Evolutionary conservation across 805 yeast species (phyloP), one percentile per base, ranked within the genome.

Genomic region (Debaryomyces maramus): DNA sequence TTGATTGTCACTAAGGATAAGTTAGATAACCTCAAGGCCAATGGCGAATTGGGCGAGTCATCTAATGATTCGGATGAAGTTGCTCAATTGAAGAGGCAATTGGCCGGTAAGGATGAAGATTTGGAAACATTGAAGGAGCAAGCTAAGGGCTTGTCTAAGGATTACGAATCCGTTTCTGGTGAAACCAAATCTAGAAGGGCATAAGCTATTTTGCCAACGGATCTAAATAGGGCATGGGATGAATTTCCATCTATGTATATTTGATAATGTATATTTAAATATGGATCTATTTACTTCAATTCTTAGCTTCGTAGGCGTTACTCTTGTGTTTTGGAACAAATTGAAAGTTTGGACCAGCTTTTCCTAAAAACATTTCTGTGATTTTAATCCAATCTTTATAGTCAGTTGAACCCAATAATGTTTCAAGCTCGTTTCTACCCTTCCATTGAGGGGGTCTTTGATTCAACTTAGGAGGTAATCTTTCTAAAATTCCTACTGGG

Each of bases 281-380:
- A 26, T 38, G 15, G 11, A 14, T 27, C 35, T 39, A 38, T 27
- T 22, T 26, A 28, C 32, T 23, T 4, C 19, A 32, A 8, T 3
- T 8, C 15, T 18, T 8, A 13, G 32, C 36, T 32, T 57, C 77
- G 53, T 78, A 88, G 2, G 97, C 75, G 52, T 86, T 93, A 65
- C 96, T 87, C 74, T 93, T 93, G 61, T 93, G 99, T 65, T 93
- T 93, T 39, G 99, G 99, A 39, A 76, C 75, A 58, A 89, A 93
- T 37, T 76, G 78, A 65, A 93, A 93, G 30, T 66, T 70, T 2
- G 79, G 84, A 39, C 83, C 80, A 1, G 84, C 86, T 41, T 88
- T 88, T 15, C 99, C 99, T 49, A 91, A 74, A 58, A 91, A 91
- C 95, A 90, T 80, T 62, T 93, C 99, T 13, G 95, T 79, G 50